Percentiles rank a stretch among this genome's conserved stretches.
These are phyloP conservation scores for Phyllosticta citrichinensis DNA, from an alignment of 2,329 filamentous ascomycete genomes.

Conservation along the genomic window DNA sequence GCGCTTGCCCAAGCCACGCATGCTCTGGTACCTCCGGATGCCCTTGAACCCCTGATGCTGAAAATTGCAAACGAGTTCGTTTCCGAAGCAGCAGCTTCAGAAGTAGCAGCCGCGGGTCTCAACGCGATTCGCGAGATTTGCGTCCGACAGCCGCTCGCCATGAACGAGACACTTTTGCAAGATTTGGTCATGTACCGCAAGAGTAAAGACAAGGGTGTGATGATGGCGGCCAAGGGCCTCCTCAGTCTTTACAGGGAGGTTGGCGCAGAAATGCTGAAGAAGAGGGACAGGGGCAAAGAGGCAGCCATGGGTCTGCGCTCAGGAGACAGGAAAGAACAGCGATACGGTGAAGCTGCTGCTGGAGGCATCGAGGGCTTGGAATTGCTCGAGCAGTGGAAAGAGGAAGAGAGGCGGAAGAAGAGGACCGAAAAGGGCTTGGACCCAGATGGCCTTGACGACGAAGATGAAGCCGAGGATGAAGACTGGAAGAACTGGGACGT, in stretches of 20 bases:
- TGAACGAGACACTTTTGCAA: slow-evolving; percentile 90
- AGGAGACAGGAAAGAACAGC: slow-evolving; percentile 64
- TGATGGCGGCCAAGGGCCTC: slow-evolving; percentile 94
- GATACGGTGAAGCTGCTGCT: slow-evolving; percentile 70
- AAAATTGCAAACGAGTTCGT: slow-evolving; percentile 99
- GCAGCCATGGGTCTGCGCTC: slow-evolving; percentile 72
- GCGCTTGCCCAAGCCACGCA: slow-evolving; percentile 88
- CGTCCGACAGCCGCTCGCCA: slow-evolving; percentile 83
- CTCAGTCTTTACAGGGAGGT: slow-evolving; percentile 87
- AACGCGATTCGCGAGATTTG: slow-evolving; percentile 95
- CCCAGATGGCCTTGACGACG: slow-evolving; percentile 49
- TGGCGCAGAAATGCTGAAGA: slow-evolving; percentile 77
- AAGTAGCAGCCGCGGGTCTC: slow-evolving; percentile 83
- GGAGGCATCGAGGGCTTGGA: slow-evolving; percentile 92
- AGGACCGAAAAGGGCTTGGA: slow-evolving; percentile 58
- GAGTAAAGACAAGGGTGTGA: slow-evolving; percentile 97
- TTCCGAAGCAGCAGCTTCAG: slow-evolving; percentile 80
- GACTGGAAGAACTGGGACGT: slow-evolving; percentile 52
- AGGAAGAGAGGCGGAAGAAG: slow-evolving; percentile 71
- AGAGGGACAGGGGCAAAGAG: slow-evolving; percentile 83
- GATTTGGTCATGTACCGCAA: slow-evolving; percentile 93
- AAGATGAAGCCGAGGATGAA: slow-evolving; percentile 51
- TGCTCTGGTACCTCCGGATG: slow-evolving; percentile 83
- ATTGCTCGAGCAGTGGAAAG: slow-evolving; percentile 85
- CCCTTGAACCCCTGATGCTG: slow-evolving; percentile 76